A percentile compares a stretch with the other conserved stretches of the same genome.
Evolutionary conservation across 768 basidiomycete genomes (phyloP).

Genomic region (Kwoniella dendrophila): DNA sequence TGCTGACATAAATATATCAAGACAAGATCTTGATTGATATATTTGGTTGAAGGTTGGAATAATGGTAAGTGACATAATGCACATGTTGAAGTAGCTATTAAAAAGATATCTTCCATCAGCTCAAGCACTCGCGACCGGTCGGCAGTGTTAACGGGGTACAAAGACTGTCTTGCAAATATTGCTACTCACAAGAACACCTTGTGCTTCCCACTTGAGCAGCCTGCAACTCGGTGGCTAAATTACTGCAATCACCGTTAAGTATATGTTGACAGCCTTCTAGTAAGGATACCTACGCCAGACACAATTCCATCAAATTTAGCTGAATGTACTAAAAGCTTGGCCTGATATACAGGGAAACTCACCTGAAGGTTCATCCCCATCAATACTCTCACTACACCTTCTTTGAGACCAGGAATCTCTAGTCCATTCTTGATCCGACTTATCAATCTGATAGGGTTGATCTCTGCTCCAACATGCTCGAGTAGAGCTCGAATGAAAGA

Average conservation of each 20-base stretch:
- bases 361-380: slow-evolving; percentile 88
- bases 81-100: slow-evolving; percentile 58
- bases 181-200: slow-evolving; percentile 68
- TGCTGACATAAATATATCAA: slow-evolving; percentile 86
- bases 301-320: neutral
- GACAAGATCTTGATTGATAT: slow-evolving; percentile 62
- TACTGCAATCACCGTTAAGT: slow-evolving; percentile 76
- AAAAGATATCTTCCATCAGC: neutral
- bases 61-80: slow-evolving; percentile 68
- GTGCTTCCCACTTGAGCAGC: slow-evolving; percentile 78
- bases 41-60: slow-evolving; percentile 57
- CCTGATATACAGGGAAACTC: slow-evolving; percentile 6
- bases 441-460: slow-evolving; percentile 90
- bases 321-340: neutral
- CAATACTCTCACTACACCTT: slow-evolving; percentile 92
- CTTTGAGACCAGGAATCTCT: slow-evolving; percentile 92
- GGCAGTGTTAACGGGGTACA: neutral
- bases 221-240: slow-evolving; percentile 70
- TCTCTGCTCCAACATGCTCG: slow-evolving; percentile 94
- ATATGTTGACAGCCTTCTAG: slow-evolving; percentile 90
- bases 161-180: neutral
- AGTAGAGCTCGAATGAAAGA: slow-evolving; percentile 92
- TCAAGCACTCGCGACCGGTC: neutral
- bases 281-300: slow-evolving; percentile 67
- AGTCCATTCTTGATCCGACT: slow-evolving; percentile 93